Conservation (phyloP, 805 yeast genomes). For the Ogataea minuta region DNA sequence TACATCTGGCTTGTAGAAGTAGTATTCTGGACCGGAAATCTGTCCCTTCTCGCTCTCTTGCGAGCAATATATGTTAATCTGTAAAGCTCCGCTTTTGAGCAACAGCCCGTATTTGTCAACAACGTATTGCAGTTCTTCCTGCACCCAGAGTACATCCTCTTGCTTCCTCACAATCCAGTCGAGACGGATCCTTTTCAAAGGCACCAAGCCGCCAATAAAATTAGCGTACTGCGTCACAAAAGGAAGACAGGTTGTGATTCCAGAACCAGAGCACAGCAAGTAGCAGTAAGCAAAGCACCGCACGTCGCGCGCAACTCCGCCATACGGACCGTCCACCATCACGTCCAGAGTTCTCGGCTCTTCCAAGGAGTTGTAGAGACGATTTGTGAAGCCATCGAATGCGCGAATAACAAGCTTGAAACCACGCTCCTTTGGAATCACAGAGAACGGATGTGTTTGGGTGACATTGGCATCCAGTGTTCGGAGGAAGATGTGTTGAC, state of each 20-base stretch:
- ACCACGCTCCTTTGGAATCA: conserved; percentile 35
- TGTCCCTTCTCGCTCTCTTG: background rate
- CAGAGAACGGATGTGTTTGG: conserved; percentile 59
- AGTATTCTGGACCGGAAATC: background rate
- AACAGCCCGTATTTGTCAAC: conserved; percentile 32
- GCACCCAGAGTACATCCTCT: conserved; percentile 41
- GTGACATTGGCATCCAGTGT: conserved; percentile 43
- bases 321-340: conserved; percentile 57
- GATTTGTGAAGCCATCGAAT: conserved; percentile 45
- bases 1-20: conserved; percentile 18
- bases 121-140: conserved; percentile 37
- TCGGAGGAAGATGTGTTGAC: conserved; percentile 54
- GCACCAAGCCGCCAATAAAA: conserved; percentile 20
- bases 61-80: conserved; percentile 20
- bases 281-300: conserved; percentile 43
- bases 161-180: conserved; percentile 43
- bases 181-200: conserved; percentile 35
- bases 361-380: conserved; percentile 31
- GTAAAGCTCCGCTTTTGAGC: conserved; percentile 10
- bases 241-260: conserved; percentile 50
- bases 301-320: conserved; percentile 48
- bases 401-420: conserved; percentile 47
- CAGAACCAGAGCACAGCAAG: conserved; percentile 49
- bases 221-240: conserved; percentile 32
- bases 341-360: conserved; percentile 31